Evolutionary conservation across 495 filamentous ascomycete genomes (phyloP).

Genomic region (Aspergillus cristatus): DNA sequence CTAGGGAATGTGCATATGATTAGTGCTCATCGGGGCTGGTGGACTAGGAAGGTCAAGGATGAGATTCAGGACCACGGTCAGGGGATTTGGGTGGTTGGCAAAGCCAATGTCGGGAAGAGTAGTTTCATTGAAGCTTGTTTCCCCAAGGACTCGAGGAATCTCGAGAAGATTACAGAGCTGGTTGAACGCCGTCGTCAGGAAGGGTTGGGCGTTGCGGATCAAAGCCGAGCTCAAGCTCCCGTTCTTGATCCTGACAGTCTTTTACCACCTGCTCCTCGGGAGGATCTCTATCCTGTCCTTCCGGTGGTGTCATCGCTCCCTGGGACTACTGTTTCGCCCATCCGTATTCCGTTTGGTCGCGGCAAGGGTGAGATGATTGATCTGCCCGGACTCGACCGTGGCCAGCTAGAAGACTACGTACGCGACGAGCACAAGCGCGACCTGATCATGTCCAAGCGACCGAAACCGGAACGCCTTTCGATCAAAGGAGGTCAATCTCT

Average conservation of each 20-base stretch:
- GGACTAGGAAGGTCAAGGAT: constrained; percentile 78
- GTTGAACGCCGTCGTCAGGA: constrained; percentile 19
- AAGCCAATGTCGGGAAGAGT: constrained; percentile 94
- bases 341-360: constrained; percentile 77
- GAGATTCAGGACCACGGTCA: constrained; percentile 71
- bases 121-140: constrained; percentile 77
- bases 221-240: constrained; percentile 5
- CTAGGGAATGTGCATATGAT: constrained; percentile 79
- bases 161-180: constrained; percentile 29
- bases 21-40: constrained; percentile 75
- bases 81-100: constrained; percentile 96
- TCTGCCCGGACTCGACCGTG: constrained; percentile 75
- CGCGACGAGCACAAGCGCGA: constrained; percentile 48
- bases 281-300: constrained; percentile 67
- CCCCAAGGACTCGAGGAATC: constrained; percentile 61
- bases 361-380: constrained; percentile 89
- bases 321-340: constrained; percentile 90
- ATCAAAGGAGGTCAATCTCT: constrained; percentile 76
- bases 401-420: constrained; percentile 59
- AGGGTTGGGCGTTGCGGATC: constrained; percentile 16
- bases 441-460: constrained; percentile 67
- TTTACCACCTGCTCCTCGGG: constrained; percentile 64
- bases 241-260: constrained; percentile 30
- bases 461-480: constrained; percentile 55
- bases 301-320: constrained; percentile 78